These are phyloP conservation scores for Candida qinlingensis DNA, from an alignment of 805 yeast species.

Conservation along the genomic window DNA sequence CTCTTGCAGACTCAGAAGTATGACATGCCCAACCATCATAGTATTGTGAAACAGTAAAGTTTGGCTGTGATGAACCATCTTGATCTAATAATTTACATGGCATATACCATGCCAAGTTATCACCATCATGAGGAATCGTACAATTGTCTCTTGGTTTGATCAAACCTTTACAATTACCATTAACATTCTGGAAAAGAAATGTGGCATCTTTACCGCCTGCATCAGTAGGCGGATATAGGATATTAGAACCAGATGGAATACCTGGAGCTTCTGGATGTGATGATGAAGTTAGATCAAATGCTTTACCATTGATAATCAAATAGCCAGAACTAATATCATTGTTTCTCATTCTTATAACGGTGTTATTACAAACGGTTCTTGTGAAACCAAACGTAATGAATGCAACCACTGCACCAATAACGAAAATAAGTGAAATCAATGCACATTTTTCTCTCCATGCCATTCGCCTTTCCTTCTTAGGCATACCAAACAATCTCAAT, in stretches of 20 bases:
- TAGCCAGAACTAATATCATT: conserved; percentile 55
- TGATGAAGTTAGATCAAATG: conserved; percentile 65
- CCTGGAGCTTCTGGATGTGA: conserved; percentile 84
- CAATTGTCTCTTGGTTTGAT: conserved; percentile 66
- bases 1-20: conserved; percentile 64
- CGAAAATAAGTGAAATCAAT: conserved; percentile 65
- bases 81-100: conserved; percentile 73
- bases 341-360: conserved; percentile 46
- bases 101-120: conserved; percentile 88
- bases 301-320: conserved; percentile 76
- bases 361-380: conserved; percentile 62
- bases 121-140: conserved; percentile 63
- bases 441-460: conserved; percentile 98
- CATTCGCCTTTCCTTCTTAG: conserved; percentile 73
- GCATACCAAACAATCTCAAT: conserved; percentile 68
- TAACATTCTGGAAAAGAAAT: conserved; percentile 84
- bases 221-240: conserved; percentile 76
- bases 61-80: conserved; percentile 68
- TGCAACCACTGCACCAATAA: conserved; percentile 74
- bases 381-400: conserved; percentile 89
- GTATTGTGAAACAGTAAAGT: conserved; percentile 49
- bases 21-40: conserved; percentile 92
- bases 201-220: conserved; percentile 89
- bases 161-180: conserved; percentile 80
- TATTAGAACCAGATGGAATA: conserved; percentile 59